Evolutionary conservation across 2,329 filamentous ascomycete genomes (phyloP).

Genomic region (Aspergillus japonicus): DNA sequence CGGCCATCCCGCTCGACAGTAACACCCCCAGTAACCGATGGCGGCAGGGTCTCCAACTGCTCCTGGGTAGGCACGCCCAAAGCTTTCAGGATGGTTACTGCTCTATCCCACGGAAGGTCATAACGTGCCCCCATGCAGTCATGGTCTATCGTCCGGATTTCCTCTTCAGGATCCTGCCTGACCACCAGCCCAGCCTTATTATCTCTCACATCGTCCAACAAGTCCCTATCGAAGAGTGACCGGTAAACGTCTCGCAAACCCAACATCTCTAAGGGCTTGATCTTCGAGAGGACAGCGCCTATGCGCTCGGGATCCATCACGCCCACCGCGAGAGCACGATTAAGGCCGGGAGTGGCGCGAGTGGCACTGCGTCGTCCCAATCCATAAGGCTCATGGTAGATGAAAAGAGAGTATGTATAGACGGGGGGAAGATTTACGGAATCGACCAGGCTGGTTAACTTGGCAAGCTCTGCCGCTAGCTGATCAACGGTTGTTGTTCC

Average conservation of each 20-base stretch:
- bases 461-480: not conserved
- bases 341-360: not conserved
- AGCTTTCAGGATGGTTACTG: not conserved
- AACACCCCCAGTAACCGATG: too few species aligned
- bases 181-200: not conserved
- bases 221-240: not conserved
- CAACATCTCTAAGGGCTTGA: not conserved
- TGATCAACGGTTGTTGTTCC: not conserved
- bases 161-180: not conserved
- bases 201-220: not conserved
- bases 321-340: not conserved
- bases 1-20: too few species aligned
- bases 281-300: not conserved
- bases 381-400: not conserved
- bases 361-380: not conserved
- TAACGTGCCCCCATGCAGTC: too few species aligned
- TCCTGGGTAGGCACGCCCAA: not conserved
- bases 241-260: not conserved
- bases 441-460: not conserved
- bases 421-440: not conserved
- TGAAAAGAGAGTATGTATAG: not conserved
- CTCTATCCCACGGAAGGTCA: not conserved
- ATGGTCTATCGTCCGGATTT: not conserved
- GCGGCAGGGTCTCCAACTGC: too few species aligned
- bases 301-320: not conserved